These are phyloP conservation scores for Haematococcus sp. DNA, from an alignment of 139 green algal genomes.

Conservation along the genomic window DNA sequence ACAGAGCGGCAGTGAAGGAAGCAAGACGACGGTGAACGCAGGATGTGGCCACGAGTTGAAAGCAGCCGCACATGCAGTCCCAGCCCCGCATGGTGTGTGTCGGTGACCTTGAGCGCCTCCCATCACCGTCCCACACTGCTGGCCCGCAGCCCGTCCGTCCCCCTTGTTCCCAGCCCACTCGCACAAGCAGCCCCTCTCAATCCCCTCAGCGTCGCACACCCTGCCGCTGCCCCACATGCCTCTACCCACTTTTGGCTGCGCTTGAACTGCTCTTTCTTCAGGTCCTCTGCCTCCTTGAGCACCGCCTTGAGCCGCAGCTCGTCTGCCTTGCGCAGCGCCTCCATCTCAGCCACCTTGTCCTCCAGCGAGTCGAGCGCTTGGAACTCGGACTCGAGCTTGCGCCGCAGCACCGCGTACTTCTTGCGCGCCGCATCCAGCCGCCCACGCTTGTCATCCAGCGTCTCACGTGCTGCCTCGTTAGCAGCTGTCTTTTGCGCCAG, in stretches of 20 bases:
- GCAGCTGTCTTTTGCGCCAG: conserved; percentile 30
- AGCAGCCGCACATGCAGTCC: no score
- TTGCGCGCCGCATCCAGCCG: conserved; percentile 30
- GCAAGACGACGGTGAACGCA: no score
- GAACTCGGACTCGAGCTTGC: conserved; percentile 64
- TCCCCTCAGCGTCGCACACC: no score
- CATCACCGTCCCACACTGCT: no score
- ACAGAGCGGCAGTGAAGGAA: no score
- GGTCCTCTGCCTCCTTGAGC: conserved; percentile 42
- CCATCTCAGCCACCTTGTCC: conserved; percentile 51
- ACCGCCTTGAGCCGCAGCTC: conserved; percentile 39
- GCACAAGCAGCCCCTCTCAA: no score
- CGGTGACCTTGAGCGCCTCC: no score
- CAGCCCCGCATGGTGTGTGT: no score
- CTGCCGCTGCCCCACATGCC: no score
- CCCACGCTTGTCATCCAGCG: conserved; percentile 42
- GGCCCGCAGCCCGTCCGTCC: no score
- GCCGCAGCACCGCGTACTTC: conserved; percentile 36
- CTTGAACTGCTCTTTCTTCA: conserved; percentile 67
- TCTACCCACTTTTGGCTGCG: conserved; percentile 32
- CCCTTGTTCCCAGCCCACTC: no score
- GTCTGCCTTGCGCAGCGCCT: conserved; percentile 42
- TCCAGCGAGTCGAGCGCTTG: conserved; percentile 57
- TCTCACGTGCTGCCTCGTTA: conserved; percentile 37
- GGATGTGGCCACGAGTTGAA: no score